phyloP scores from a whole-genome alignment of 2,329 filamentous ascomycete genomes.

The Meredithiella fracta region DNA sequence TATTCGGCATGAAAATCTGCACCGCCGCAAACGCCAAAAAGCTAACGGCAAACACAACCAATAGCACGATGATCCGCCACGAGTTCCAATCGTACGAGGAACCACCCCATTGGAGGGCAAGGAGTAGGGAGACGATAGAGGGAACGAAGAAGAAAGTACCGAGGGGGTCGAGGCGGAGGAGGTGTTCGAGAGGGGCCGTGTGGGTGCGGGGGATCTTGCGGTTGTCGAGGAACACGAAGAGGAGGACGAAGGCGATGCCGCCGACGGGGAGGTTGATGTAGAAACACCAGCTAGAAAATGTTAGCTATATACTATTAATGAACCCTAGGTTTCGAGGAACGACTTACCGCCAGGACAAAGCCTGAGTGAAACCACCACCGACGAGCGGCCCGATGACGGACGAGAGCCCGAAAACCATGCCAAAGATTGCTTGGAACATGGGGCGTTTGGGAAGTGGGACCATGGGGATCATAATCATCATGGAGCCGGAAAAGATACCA shows the following conservation, averaged over 20 bases:
- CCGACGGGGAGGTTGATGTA: constrained; percentile 43
- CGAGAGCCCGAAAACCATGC: constrained; percentile 37
- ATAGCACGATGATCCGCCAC: constrained; percentile 37
- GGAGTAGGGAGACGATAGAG: constrained; percentile 39
- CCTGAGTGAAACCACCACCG: constrained; percentile 35
- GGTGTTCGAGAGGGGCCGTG: constrained; percentile 23
- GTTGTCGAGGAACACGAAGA: constrained; percentile 33
- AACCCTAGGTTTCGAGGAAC: background rate
- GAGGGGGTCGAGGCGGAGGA: constrained; percentile 39
- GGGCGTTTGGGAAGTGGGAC: constrained; percentile 44
- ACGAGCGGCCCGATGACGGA: constrained; percentile 37
- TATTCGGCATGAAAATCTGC: constrained; percentile 36
- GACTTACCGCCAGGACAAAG: constrained; percentile 29
- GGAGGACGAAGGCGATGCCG: constrained; percentile 30
- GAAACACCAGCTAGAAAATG: constrained; percentile 34
- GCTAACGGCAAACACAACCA: constrained; percentile 32
- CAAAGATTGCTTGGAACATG: constrained; percentile 40
- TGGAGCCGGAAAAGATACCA: constrained; percentile 40
- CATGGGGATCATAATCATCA: constrained; percentile 40
- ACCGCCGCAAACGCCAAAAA: constrained; percentile 32
- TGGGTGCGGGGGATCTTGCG: constrained; percentile 17
- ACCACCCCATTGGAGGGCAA: constrained; percentile 49
- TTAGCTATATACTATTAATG: background rate
- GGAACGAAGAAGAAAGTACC: constrained; percentile 45
- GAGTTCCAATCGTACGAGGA: constrained; percentile 34